Evolutionary conservation across 768 basidiomycete genomes (phyloP), one percentile per base, ranked within the genome.

Genomic region (Mycena capillaripes): DNA sequence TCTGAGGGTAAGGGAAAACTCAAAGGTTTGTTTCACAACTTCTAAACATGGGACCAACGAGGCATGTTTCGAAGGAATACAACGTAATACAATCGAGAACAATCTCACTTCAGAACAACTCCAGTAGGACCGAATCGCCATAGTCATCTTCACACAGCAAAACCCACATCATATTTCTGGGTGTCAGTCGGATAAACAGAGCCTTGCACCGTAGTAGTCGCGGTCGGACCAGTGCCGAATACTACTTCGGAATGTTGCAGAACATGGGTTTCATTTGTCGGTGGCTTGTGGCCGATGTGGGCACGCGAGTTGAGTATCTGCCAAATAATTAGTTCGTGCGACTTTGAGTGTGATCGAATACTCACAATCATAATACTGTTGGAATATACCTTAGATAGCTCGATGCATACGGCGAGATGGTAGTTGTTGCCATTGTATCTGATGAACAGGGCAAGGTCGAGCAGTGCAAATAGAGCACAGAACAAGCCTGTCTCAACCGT

Each of bases 381-480:
- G 5, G 76, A 77, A 52, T 79, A 79, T 12, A 78, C 64, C 40
- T 79, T 79, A 32, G 73, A 70, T 4, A 77, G 61, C 53, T 42
- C 32, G 36, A 66, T 71, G 58, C 63, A 66, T 38, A 66, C 46
- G n/a, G 42, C 66, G 17, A 79, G 69, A 48, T 76, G 76, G 44
- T 69, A 76, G 30, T 69, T 76, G 59, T 74, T 74, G 8, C 69
- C 69, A 4, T 59, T 50, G 57, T 38, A 71, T 12, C 21, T 66
- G 17, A 75, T 69, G 63, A 73, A 79, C 11, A 79, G 64, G 5
- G 59, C 36, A 29, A 78, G 77, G 30, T 78, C 74, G 23, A 73
- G 25, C 25, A 76, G 48, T 19, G 77, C 76, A 29, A 76, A 71
- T 1, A 73, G 61, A 0, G 77, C 76, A 53, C 70, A 71, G 19